Base-by-base conservation (phyloP, 2,329 filamentous ascomycete species). In the Verticillium nonalfalfae region DNA sequence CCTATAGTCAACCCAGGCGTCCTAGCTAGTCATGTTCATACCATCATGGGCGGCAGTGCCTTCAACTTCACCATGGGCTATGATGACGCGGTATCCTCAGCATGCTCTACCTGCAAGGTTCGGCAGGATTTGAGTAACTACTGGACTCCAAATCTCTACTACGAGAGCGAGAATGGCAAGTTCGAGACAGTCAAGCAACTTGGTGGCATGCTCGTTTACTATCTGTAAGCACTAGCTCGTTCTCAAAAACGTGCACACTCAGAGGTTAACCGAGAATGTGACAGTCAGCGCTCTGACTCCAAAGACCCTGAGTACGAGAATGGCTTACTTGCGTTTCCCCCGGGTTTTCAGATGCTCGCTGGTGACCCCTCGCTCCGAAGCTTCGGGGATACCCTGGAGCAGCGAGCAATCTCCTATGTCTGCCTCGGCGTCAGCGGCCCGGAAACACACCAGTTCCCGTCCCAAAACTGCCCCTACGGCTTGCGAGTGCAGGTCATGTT, bases 31-130 rank as follows among this genome's bases (percentile, higher is more conserved):
- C 86, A 90, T 71, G 77, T 84, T 3, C 87, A 89, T 68, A 84
- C 81, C 11, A 79, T 90, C 62, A 81, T 84, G 70, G 86, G 87
- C 14, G 86, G 85, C 21, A 85, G 83, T 64, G 84, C 78, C 7
- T 89, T 90, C 69, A 77, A 79, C 50, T 79, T 83, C 63, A 74
- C 71, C 34, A 82, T 85, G 78, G 75, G 74, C 60, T 87, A 82
- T 68, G 74, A 78, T 9, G 74, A 79, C 39, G 81, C 83, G n/a
- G 75, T 78, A 61, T 71, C 71, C 31, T 82, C 84, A 1, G 79
- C 79, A 11, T 90, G 88, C 72, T 87, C 87, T 1, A 87, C 87
- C 4, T 90, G 88, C 72, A 78, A 79, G 38, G 85, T 87, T 60
- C 77, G 79, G 34, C 75, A 84, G 64, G 87, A 90, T 70, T 75